A percentile compares a stretch with the other conserved stretches of the same genome.
Conservation (phyloP, 306 rosid species). For the Acacia crassicarpa region DNA sequence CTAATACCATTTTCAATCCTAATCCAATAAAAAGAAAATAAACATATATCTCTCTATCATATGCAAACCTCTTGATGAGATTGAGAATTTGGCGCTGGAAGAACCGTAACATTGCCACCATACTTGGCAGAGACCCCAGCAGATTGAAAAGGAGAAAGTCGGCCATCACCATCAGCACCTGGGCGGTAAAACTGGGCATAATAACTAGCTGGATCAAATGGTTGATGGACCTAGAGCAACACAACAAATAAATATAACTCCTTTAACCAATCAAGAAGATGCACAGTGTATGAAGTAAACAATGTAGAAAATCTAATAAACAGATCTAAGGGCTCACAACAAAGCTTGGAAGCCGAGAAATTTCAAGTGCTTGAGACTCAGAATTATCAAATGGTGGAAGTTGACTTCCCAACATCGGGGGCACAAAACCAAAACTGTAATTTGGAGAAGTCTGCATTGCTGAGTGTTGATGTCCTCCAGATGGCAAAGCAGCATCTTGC, state of each 20-base stretch:
- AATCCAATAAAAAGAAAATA: background rate
- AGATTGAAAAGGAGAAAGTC: constrained; percentile 82
- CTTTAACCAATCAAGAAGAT: constrained; percentile 26
- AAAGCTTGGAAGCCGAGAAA: constrained; percentile 76
- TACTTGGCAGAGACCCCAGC: constrained; percentile 69
- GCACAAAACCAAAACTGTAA: constrained; percentile 72
- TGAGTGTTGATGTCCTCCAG: constrained; percentile 75
- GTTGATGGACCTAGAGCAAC: constrained; percentile 70
- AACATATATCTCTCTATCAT: background rate
- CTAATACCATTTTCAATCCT: background rate
- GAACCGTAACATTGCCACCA: constrained; percentile 67
- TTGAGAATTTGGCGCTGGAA: constrained; percentile 72
- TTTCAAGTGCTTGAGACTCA: constrained; percentile 73
- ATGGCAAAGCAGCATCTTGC: constrained; percentile 63
- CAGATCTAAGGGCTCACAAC: constrained; percentile 59
- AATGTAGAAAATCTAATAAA: constrained; percentile 19
- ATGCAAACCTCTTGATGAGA: constrained; percentile 85
- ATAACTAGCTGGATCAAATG: constrained; percentile 76
- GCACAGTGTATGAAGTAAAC: constrained; percentile 24
- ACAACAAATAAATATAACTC: constrained; percentile 22
- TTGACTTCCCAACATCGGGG: constrained; percentile 79
- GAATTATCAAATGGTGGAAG: constrained; percentile 74
- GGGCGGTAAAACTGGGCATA: constrained; percentile 88
- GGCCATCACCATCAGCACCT: constrained; percentile 81
- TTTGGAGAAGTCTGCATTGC: constrained; percentile 59